Evolutionary conservation across 331 rosid genomes (phyloP).

Genomic region (Quercus lobata): DNA sequence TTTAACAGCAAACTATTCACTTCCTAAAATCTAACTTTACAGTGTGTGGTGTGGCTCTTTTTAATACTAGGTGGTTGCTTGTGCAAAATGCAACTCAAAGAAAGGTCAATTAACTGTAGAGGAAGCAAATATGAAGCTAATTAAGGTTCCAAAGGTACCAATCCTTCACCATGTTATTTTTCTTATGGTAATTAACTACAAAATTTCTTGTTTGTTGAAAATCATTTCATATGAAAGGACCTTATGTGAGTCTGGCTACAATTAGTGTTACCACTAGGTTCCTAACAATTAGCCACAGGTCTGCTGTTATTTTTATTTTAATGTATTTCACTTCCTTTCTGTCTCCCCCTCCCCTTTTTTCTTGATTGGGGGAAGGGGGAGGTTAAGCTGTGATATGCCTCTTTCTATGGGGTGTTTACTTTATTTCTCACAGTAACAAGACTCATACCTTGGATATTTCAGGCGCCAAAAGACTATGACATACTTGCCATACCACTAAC

Average conservation of each 20-base stretch:
- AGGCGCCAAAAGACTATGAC: slow-evolving; percentile 89
- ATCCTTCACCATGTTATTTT: background rate
- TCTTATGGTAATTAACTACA: background rate
- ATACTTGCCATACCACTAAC: slow-evolving; percentile 91
- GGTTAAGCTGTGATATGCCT: background rate
- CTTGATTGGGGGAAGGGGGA: background rate
- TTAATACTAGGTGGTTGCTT: slow-evolving; percentile 74
- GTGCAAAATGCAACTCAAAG: slow-evolving; percentile 80
- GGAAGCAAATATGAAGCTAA: slow-evolving; percentile 87
- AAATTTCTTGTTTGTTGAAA: slow-evolving; percentile 14
- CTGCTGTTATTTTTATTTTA: background rate
- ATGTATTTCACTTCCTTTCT: background rate
- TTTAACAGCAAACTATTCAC: background rate
- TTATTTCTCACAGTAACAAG: slow-evolving; percentile 5
- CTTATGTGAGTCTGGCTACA: background rate
- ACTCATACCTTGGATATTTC: slow-evolving; percentile 29
- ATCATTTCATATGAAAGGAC: background rate
- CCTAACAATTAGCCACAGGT: background rate
- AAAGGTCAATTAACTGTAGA: slow-evolving; percentile 75
- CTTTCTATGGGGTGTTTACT: background rate
- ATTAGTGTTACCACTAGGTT: background rate
- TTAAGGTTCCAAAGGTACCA: slow-evolving; percentile 74
- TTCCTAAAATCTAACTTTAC: background rate
- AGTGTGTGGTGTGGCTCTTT: slow-evolving; percentile 11
- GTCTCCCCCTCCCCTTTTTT: background rate